A percentile compares a stretch with the other conserved stretches of the same genome.
Evolutionary conservation across 345 rosid genomes (phyloP).

Genomic region (Cardamine occulta): DNA sequence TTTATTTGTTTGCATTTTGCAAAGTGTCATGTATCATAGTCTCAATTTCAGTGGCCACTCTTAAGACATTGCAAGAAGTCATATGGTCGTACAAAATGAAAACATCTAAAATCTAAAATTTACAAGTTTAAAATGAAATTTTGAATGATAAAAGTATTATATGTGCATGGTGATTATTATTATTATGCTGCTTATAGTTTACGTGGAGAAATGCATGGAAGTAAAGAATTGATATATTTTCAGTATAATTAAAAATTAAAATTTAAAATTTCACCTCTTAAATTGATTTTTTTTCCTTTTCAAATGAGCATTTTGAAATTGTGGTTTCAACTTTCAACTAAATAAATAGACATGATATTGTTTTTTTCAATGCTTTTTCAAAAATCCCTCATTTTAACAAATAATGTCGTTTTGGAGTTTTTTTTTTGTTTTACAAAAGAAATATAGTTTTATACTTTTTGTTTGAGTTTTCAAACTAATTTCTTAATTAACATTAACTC

Average conservation of each 20-base stretch:
- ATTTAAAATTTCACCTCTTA: background rate
- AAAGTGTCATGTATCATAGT: background rate
- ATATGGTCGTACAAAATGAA: constrained; percentile 5
- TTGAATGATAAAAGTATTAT: background rate
- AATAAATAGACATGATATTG: background rate
- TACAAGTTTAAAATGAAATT: background rate
- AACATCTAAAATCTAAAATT: background rate
- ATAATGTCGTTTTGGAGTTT: too few relatives aligned
- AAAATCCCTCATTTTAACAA: too few relatives aligned
- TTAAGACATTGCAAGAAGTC: background rate
- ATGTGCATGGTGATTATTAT: background rate
- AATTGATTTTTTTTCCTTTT: background rate
- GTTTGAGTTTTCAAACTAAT: background rate
- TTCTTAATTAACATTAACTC: too few relatives aligned
- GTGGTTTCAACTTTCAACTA: background rate
- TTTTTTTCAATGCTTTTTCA: background rate
- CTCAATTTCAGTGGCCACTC: constrained; percentile 46
- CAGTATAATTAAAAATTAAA: background rate
- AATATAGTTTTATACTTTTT: background rate
- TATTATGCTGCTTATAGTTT: background rate
- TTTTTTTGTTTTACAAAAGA: too few relatives aligned
- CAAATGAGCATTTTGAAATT: background rate
- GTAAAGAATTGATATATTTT: background rate
- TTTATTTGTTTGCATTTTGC: constrained; percentile 2
- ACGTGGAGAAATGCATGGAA: constrained; percentile 12